Conservation (phyloP, 73 alveolate genomes). For the Blepharisma stoltei region DNA sequence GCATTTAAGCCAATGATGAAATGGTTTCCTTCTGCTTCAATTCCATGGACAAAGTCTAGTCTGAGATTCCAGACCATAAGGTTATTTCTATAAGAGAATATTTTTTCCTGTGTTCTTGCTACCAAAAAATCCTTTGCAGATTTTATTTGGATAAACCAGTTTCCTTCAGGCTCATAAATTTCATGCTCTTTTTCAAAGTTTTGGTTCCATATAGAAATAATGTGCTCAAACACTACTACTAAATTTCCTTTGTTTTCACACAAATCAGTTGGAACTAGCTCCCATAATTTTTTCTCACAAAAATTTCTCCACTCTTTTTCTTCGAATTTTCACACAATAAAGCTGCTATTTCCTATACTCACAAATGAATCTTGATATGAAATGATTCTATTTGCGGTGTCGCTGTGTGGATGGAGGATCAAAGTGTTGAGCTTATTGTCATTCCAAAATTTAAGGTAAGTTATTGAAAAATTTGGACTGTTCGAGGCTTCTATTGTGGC, state of each 20-base stretch:
- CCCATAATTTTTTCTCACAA: background rate
- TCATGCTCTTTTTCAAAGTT: background rate
- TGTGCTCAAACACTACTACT: background rate
- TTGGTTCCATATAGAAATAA: conserved; percentile 4
- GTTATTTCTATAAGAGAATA: background rate
- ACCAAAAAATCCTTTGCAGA: background rate
- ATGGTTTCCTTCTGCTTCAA: background rate
- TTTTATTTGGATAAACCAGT: background rate
- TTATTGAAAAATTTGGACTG: background rate
- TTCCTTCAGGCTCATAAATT: conserved; percentile 9
- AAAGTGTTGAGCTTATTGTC: background rate
- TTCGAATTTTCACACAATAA: background rate
- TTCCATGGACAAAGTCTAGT: conserved; percentile 20
- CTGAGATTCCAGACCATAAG: background rate
- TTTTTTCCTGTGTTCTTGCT: background rate
- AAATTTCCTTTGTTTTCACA: background rate
- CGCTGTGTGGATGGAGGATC: conserved; percentile 9
- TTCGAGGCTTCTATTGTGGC: background rate
- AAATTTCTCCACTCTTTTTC: conserved; percentile 4
- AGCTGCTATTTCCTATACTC: background rate
- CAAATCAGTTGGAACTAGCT: background rate
- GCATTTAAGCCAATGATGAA: background rate
- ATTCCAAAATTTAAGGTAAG: background rate
- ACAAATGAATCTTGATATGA: background rate
- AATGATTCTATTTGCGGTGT: background rate